Base-by-base conservation (phyloP, 2,329 filamentous ascomycete species). In the Verticillium zaregamsianum region DNA sequence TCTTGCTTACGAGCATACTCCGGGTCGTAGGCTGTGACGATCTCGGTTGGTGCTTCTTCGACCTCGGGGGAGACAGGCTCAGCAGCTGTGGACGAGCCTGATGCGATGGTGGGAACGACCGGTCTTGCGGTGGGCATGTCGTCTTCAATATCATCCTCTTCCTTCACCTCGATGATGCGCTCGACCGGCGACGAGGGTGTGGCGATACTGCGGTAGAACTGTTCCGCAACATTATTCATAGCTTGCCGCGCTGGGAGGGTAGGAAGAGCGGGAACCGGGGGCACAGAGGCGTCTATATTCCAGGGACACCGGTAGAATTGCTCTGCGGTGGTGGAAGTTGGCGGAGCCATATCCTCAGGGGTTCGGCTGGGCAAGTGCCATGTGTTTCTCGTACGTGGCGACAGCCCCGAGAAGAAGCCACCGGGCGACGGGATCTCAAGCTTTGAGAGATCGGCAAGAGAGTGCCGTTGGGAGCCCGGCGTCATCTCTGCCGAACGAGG, bases 371-470 rank as follows among this genome's bases (percentile, higher is more conserved):
- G 80, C 63, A 89, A 78, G 69, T 92, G 87, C 94, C 94, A 98
- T 14, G 93, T 95, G 70, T 89, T 87, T 59, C 93, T 87, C 40
- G 89, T 87, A 59, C 86, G 85, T 3, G 89, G 86, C 40, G 90
- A 91, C 32, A 97, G 83, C 0, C 90, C 92, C 2, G 91, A 91
- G 76, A 97, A 97, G 81, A 97, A 97, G 1, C 90, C 92, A 31
- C 92, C 90, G 0, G 94, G 94, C 0, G 94, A 97, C 6, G 93
- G 94, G 37, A 98, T 93, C 31, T 93, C 93, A 23, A 97, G 83
- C 63, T 86, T 88, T 23, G 91, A 93, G 65, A 97, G 83, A 45
- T 89, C 90, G 61, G 89, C 88, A 15, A 88, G 80, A 15, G 88
- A 89, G 61, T 82, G 76, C 62, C 81, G 82, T 54, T 86, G 85